These are phyloP conservation scores for Cytospora piceicola DNA, from an alignment of 2,329 filamentous ascomycete species.

Conservation along the genomic window DNA sequence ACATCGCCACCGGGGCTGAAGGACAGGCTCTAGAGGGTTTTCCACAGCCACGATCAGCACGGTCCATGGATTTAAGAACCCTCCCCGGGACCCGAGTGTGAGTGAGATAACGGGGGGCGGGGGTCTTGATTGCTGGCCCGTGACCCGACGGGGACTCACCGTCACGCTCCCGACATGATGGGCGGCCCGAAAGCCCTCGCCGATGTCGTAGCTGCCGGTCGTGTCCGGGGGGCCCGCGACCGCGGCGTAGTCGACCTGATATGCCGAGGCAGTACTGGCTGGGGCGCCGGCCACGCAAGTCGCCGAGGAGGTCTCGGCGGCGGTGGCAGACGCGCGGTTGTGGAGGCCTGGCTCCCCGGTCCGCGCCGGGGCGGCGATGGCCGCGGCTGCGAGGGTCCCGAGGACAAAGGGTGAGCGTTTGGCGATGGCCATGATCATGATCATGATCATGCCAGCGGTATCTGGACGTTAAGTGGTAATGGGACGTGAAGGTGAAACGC, in stretches of 20 bases:
- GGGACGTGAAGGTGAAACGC: background rate
- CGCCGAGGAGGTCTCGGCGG: background rate
- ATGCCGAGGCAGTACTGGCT: conserved; percentile 12
- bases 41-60: background rate
- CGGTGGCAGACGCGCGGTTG: background rate
- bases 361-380: background rate
- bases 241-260: conserved; percentile 18
- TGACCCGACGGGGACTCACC: background rate
- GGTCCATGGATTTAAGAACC: background rate
- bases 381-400: background rate
- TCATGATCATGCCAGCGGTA: background rate
- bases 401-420: background rate
- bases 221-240: conserved; percentile 16
- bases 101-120: background rate
- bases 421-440: background rate
- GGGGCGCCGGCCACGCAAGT: conserved; percentile 20
- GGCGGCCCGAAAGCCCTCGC: conserved; percentile 13
- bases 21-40: conserved; percentile 26
- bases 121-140: too few species aligned
- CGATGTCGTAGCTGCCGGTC: conserved; percentile 26
- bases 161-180: conserved; percentile 27
- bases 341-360: background rate
- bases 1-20: conserved; percentile 23
- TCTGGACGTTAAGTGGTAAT: background rate
- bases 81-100: too few species aligned